phyloP scores from a whole-genome alignment of 805 yeast genomes.

The Lipomyces mesembrius region DNA sequence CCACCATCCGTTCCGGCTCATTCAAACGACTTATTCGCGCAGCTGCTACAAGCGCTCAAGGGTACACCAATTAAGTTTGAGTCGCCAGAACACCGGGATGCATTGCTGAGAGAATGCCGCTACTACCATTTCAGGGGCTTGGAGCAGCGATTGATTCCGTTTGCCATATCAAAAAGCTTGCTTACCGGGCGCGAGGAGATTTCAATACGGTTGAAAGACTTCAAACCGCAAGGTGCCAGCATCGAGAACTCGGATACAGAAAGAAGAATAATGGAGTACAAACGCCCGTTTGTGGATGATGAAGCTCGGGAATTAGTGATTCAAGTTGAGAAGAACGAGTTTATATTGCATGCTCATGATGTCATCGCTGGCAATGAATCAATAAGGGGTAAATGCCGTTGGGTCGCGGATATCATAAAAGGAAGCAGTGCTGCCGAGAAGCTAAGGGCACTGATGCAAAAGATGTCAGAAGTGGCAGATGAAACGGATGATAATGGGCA shows the following conservation, averaged over 20 bases:
- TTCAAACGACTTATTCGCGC: slow-evolving; percentile 59
- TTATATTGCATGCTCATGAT: slow-evolving; percentile 22
- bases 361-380: not conserved
- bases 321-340: slow-evolving; percentile 19
- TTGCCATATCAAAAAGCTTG: slow-evolving; percentile 58
- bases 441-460: slow-evolving; percentile 12
- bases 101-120: slow-evolving; percentile 68
- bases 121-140: slow-evolving; percentile 77
- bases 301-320: slow-evolving; percentile 22
- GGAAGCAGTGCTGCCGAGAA: slow-evolving; percentile 14
- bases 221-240: slow-evolving; percentile 42
- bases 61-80: slow-evolving; percentile 58
- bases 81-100: slow-evolving; percentile 59
- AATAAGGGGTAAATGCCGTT: slow-evolving; percentile 13
- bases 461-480: slow-evolving; percentile 4
- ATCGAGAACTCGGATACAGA: not conserved
- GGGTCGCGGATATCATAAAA: slow-evolving; percentile 22
- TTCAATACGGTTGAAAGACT: slow-evolving; percentile 54
- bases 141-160: slow-evolving; percentile 70
- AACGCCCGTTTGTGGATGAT: slow-evolving; percentile 35
- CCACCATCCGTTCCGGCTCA: slow-evolving; percentile 60
- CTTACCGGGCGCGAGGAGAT: slow-evolving; percentile 61
- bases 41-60: slow-evolving; percentile 58
- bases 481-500: not conserved
- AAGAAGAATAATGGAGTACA: slow-evolving; percentile 20